These are phyloP conservation scores for Dichomitus squalens DNA, from an alignment of 1,284 basidiomycete species.

Conservation along the genomic window DNA sequence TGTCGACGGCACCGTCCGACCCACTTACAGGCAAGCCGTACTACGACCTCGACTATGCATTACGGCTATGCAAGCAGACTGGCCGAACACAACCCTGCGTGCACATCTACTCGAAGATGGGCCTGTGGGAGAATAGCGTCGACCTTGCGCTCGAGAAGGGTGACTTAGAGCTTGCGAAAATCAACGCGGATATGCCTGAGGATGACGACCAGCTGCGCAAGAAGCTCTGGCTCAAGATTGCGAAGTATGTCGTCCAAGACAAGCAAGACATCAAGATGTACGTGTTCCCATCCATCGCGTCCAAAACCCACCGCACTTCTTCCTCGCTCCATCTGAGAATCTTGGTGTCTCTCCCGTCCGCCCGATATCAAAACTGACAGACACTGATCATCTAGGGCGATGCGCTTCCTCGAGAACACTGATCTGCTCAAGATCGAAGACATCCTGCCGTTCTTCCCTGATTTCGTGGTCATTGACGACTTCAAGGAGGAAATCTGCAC, in stretches of 20 bases:
- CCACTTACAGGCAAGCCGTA: constrained; percentile 86
- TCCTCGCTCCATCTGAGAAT: neutral
- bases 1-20: constrained; percentile 83
- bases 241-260: constrained; percentile 95
- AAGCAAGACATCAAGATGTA: constrained; percentile 97
- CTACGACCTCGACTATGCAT: constrained; percentile 96
- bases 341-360: neutral
- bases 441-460: constrained; percentile 98
- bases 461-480: constrained; percentile 99
- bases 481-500: constrained; percentile 99
- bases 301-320: neutral
- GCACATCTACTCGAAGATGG: constrained; percentile 98
- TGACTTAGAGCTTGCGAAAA: constrained; percentile 90
- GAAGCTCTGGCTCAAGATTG: constrained; percentile 98
- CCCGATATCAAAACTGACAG: neutral
- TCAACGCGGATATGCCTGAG: constrained; percentile 92
- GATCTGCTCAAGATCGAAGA: constrained; percentile 98
- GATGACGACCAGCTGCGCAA: constrained; percentile 87
- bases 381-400: constrained; percentile 63
- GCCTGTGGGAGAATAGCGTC: constrained; percentile 94
- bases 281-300: constrained; percentile 34
- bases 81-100: constrained; percentile 90
- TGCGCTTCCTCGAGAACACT: constrained; percentile 94
- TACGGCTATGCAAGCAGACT: constrained; percentile 87
- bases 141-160: constrained; percentile 94